These are phyloP conservation scores for Bipolaris oryzae DNA, from an alignment of 2,329 filamentous ascomycete genomes.

Conservation along the genomic window DNA sequence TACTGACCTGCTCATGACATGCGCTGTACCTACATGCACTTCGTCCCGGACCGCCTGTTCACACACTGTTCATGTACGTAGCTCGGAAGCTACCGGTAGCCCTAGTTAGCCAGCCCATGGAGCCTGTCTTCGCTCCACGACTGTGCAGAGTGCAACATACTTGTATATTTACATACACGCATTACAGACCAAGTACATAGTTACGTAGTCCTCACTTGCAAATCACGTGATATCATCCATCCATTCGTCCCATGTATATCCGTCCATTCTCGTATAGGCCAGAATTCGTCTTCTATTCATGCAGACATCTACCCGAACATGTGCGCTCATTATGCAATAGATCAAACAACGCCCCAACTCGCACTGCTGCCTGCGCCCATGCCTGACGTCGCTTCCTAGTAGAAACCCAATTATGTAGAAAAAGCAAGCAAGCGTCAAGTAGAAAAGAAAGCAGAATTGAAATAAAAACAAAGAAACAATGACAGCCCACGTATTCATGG, in stretches of 20 bases:
- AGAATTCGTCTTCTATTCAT: conserved; percentile 28
- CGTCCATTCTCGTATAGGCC: background rate
- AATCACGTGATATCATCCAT: background rate
- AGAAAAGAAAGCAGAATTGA: background rate
- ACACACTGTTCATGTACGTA: background rate
- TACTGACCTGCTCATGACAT: conserved; percentile 4
- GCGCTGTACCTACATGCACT: background rate
- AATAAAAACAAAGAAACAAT: conserved; percentile 10
- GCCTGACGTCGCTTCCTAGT: conserved; percentile 14
- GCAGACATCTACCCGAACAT: conserved; percentile 28
- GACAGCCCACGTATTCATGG: conserved; percentile 24
- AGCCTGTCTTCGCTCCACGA: background rate
- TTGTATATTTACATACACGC: no score
- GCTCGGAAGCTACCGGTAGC: background rate
- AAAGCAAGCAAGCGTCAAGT: conserved; percentile 3
- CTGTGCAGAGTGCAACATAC: no score
- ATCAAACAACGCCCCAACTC: conserved; percentile 33
- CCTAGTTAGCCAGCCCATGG: background rate
- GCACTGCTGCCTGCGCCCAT: conserved; percentile 17
- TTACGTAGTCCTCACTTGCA: no score
- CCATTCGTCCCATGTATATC: background rate
- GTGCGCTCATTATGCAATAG: conserved; percentile 40
- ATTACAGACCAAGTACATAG: no score
- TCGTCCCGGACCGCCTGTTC: background rate
- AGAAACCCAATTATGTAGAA: conserved; percentile 4